Base-by-base conservation (phyloP, 306 rosid species). In the Begonia masoniana region DNA sequence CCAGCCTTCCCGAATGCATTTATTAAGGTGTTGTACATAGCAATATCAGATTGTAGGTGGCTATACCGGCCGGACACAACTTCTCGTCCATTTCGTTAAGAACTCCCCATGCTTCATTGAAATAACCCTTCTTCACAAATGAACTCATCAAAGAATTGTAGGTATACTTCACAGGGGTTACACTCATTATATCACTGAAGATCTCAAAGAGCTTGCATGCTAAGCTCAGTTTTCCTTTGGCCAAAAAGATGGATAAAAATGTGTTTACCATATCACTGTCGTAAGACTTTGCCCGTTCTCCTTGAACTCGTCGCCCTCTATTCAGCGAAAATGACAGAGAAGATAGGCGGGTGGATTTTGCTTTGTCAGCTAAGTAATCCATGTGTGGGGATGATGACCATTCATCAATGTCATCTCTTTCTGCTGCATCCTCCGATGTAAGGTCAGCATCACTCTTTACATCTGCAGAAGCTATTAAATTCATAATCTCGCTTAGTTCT, bases 181-280 rank as follows among this genome's bases (percentile, higher is more conserved):
- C 85, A 47, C 88, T 91, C 59, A 1, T 5, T 31, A 83, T 66
- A 24, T 82, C 85, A 39, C 69, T 70, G 72, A 91, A 91, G 71
- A 82, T 81, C 78, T 91, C 95, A 64, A 91, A 91, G 64, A 91
- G 62, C 63, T 76, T 85, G 80, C 97, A 85, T 14, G 97, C 95
- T 70, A 80, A 23, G 60, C 74, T 91, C 69, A 85, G 67, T 65
- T 81, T 91, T 67, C 95, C 97, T 72, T 83, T 85, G 35, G 97
- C 83, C 66, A 91, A 62, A 66, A 85, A 83, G 57, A 91, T 77
- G 50, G 95, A 82, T 72, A 85, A 60, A 65, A 80, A 91, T 39
- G 97, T 85, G 60, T 91, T 82, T 59, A 85, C 91, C 95, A 85
- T 85, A 58, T 91, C 79, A 15, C 69, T 62, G 64, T 85, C 95